Evolutionary conservation across 2,329 filamentous ascomycete species (phyloP).

Genomic region (Hypoxylon sp.): DNA sequence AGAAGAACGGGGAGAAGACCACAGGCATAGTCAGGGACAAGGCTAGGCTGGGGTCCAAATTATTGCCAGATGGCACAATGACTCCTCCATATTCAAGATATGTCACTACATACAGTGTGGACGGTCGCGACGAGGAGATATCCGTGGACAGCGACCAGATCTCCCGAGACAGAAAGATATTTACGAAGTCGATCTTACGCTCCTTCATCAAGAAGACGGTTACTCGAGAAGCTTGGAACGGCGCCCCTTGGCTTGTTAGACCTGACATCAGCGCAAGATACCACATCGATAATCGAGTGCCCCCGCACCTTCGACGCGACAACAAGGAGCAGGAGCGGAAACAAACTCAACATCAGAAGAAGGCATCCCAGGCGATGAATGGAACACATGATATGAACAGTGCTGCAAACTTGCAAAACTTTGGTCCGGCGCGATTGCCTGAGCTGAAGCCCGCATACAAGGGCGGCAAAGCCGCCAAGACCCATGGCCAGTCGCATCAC

Average conservation of each 20-base stretch:
- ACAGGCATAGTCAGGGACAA: conserved; percentile 87
- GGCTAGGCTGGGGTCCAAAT: conserved; percentile 75
- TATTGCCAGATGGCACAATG: conserved; percentile 74
- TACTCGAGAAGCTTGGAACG: conserved; percentile 90
- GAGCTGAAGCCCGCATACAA: conserved; percentile 81
- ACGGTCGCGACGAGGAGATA: conserved; percentile 77
- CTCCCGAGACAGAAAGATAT: conserved; percentile 87
- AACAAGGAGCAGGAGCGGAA: conserved; percentile 83
- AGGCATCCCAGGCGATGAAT: conserved; percentile 59
- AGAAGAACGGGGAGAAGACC: conserved; percentile 75
- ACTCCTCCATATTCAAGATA: conserved; percentile 82
- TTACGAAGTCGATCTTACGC: conserved; percentile 92
- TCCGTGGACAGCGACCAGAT: conserved; percentile 86
- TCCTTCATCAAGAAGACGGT: conserved; percentile 96
- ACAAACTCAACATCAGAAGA: conserved; percentile 74
- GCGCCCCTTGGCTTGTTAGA: conserved; percentile 97
- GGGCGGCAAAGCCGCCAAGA: conserved; percentile 71
- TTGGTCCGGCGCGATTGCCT: conserved; percentile 70
- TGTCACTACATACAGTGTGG: conserved; percentile 73
- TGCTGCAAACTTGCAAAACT: conserved; percentile 49
- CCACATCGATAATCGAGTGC: conserved; percentile 88
- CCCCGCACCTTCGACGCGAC: conserved; percentile 83
- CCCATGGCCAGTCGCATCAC: conserved; percentile 57
- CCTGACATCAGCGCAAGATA: conserved; percentile 84
- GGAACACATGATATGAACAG: conserved; percentile 57